Evolutionary conservation across 2,329 filamentous ascomycete genomes (phyloP).

Genomic region (Fusarium tricinctum): DNA sequence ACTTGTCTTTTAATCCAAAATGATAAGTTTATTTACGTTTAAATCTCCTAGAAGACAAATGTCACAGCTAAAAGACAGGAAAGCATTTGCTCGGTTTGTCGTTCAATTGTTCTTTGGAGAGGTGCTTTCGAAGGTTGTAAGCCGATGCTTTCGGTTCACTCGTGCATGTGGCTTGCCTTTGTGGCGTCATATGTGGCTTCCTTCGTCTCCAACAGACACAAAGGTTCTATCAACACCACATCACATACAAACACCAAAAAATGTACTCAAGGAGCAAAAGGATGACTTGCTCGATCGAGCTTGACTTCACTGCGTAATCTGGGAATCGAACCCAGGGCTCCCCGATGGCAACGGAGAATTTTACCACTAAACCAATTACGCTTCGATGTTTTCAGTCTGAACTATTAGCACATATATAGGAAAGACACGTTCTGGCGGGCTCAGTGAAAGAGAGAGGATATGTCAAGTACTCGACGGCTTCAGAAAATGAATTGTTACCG

Average conservation of each 20-base stretch:
- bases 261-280: background rate
- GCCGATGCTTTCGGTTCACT: background rate
- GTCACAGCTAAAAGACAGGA: background rate
- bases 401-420: background rate
- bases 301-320: background rate
- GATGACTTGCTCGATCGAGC: background rate
- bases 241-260: background rate
- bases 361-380: background rate
- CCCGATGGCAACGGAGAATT: background rate
- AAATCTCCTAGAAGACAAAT: background rate
- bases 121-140: background rate
- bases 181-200: slow-evolving; percentile 10
- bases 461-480: no score
- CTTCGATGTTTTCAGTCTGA: background rate
- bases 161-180: slow-evolving; percentile 1
- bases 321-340: background rate
- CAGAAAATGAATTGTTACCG: background rate
- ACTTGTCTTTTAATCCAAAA: background rate
- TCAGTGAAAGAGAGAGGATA: no score
- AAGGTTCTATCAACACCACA: background rate
- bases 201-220: background rate
- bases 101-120: background rate
- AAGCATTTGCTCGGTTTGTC: background rate
- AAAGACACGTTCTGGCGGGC: background rate
- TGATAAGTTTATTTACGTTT: background rate